Percentiles rank a stretch among this genome's conserved stretches.
Conservation (phyloP, 2,329 filamentous ascomycete genomes). For the Nigrospora oryzae region DNA sequence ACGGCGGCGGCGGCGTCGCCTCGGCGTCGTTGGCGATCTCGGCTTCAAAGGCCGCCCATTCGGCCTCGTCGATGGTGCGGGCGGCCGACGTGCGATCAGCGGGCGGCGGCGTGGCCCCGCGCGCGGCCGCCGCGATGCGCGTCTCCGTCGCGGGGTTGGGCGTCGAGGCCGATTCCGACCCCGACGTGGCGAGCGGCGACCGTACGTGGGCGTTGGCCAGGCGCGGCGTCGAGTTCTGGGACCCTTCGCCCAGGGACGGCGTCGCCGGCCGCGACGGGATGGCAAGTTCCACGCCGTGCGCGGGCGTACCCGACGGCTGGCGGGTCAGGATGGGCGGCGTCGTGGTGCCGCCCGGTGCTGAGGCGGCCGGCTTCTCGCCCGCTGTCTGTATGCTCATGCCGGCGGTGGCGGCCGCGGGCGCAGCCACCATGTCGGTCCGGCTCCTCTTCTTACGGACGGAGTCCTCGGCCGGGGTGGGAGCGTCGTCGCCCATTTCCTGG, state of each 20-base stretch:
- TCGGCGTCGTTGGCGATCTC: conserved; percentile 51
- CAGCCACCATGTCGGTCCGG: conserved; percentile 22
- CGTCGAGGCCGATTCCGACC: conserved; percentile 1
- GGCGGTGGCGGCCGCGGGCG: not conserved
- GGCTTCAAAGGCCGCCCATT: conserved; percentile 82
- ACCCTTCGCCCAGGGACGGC: conserved; percentile 34
- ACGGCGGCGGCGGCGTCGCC: conserved; percentile 18
- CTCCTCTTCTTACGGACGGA: conserved; percentile 18
- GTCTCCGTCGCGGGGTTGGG: conserved; percentile 3
- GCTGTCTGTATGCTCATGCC: conserved; percentile 13
- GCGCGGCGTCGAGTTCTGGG: conserved; percentile 15
- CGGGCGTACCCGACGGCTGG: conserved; percentile 42
- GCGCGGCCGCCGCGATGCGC: too few species aligned
- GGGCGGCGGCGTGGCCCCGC: too few species aligned
- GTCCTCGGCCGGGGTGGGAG: conserved; percentile 15
- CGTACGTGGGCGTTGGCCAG: not conserved
- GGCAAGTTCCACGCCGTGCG: conserved; percentile 49
- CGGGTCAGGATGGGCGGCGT: conserved; percentile 15
- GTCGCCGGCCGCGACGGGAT: conserved; percentile 58
- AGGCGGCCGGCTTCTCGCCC: not conserved
- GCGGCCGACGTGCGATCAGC: too few species aligned
- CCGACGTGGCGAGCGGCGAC: not conserved
- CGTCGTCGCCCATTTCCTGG: conserved; percentile 20
- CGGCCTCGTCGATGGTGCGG: conserved; percentile 54
- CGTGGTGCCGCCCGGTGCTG: not conserved